These are phyloP conservation scores for Eleusine coracana DNA, from an alignment of 176 grass and related monocot genomes.

Conservation along the genomic window DNA sequence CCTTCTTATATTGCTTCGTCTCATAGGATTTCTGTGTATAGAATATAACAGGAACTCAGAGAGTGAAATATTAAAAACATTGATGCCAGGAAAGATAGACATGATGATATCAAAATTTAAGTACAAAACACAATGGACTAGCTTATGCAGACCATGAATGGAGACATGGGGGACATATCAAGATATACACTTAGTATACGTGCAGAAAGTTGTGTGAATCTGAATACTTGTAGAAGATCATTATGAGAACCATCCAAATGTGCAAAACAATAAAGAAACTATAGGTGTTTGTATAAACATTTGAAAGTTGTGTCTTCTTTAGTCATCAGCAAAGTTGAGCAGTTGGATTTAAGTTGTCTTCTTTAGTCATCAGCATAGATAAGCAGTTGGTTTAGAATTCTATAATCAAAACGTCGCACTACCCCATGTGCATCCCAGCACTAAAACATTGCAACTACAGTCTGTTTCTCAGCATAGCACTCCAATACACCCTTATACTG, in stretches of 20 bases:
- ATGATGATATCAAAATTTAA: background rate
- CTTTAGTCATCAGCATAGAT: too few species aligned
- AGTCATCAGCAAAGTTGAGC: background rate
- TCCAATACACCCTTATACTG: background rate
- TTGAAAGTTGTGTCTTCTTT: background rate
- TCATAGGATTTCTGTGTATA: slow-evolving; percentile 95
- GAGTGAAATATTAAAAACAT: background rate
- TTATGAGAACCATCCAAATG: slow-evolving; percentile 13
- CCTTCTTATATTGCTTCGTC: slow-evolving; percentile 99
- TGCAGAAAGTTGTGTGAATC: background rate
- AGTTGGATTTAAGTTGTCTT: background rate
- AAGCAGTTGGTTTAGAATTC: background rate
- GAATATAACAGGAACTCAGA: slow-evolving; percentile 31
- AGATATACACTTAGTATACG: background rate
- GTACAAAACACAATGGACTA: background rate
- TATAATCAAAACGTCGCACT: background rate
- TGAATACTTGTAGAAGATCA: background rate
- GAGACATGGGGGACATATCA: background rate
- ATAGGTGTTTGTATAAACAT: background rate
- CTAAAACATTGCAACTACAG: background rate
- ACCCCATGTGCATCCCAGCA: background rate
- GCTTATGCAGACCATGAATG: background rate
- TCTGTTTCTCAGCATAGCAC: background rate
- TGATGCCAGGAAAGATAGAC: slow-evolving; percentile 1
- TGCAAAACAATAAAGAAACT: background rate